Conservation (phyloP, 2,329 filamentous ascomycete genomes). For the Fusarium siculi region DNA sequence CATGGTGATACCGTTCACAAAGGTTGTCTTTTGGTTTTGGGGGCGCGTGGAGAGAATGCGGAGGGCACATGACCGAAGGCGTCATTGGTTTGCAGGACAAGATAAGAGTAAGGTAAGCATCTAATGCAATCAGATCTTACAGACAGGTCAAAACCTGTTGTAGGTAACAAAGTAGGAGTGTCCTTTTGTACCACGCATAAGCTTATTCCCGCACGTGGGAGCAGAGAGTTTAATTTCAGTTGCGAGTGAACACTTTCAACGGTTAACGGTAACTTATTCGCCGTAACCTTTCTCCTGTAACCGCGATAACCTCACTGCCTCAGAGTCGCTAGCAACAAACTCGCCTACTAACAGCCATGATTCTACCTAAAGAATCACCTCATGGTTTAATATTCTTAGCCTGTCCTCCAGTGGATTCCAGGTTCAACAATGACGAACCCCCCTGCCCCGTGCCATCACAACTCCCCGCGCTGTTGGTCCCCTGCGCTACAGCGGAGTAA, state of each 20-base stretch:
- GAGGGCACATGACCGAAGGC: constrained; percentile 38
- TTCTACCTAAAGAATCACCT: background rate
- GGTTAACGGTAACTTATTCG: background rate
- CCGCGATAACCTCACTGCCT: constrained; percentile 23
- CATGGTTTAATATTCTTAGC: background rate
- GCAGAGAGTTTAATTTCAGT: background rate
- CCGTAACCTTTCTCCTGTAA: background rate
- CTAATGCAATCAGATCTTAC: constrained; percentile 23
- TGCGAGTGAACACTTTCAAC: background rate
- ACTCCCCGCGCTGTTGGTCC: constrained; percentile 35
- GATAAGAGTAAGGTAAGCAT: constrained; percentile 21
- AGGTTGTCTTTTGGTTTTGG: constrained; percentile 18
- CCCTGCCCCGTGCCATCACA: constrained; percentile 23
- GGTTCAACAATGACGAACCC: constrained; percentile 23
- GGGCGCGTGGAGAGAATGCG: constrained; percentile 31
- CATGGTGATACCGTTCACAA: constrained; percentile 19
- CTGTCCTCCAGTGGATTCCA: constrained; percentile 5
- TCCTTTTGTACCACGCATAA: constrained; percentile 4
- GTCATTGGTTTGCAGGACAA: constrained; percentile 26
- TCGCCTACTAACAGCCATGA: background rate
- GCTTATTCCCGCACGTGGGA: background rate
- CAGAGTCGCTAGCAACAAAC: background rate
- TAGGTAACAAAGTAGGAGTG: background rate
- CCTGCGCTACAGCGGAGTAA: constrained; percentile 27
- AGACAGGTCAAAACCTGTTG: constrained; percentile 10